Evolutionary conservation across 1,284 basidiomycete genomes (phyloP), one percentile per base, ranked within the genome.

Genomic region (Volvariella surrecta): DNA sequence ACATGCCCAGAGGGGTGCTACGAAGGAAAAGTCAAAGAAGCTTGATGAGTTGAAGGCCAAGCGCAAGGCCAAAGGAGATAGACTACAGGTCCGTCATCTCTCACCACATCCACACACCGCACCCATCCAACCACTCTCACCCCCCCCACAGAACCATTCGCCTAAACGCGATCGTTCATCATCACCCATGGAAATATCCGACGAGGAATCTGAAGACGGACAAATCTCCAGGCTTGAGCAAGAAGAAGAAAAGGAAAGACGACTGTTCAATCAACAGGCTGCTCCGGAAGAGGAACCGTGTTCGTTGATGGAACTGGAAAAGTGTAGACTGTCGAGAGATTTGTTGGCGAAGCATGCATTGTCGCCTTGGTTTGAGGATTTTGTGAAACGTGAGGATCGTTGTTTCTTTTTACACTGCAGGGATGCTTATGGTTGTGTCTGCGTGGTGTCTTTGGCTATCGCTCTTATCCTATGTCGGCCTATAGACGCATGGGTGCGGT

Each of bases 31-130:
- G 65, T 71, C 72, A 4, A 73, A 73, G 38, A 89, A 85, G 52
- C 71, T 94, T 18, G 85, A 86, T 45, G 89, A 91, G 58, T 68
- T 93, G 18, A 92, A 85, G 63, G 87, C 82, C 13, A 82, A 73
- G 54, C 72, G 92, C 35, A 88, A 80, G 55, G 85, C 84, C 3
- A 87, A 86, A 58, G 83, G 82, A 48, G 83, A 88, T 57, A 79
- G 78, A 62, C 82, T 79, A 57, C 71, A 76, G 48, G 82, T 86
- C 58, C 47, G 75, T 24, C 17, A 28, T 16, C 19, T 15, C 18
- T 31, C 30, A 15, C 9, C 30, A 9, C 30, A 31, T 31, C 21
- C 38, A n/a, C n/a, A n/a, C n/a, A n/a, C n/a, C n/a, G n/a, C n/a
- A n/a, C 6, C 7, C 22, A 49, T 18, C 40, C 30, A 31, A 31